Percentiles rank a stretch among this genome's conserved stretches.
Evolutionary conservation across 805 yeast genomes (phyloP).

Genomic region (Kluyveromyces aestuarii): DNA sequence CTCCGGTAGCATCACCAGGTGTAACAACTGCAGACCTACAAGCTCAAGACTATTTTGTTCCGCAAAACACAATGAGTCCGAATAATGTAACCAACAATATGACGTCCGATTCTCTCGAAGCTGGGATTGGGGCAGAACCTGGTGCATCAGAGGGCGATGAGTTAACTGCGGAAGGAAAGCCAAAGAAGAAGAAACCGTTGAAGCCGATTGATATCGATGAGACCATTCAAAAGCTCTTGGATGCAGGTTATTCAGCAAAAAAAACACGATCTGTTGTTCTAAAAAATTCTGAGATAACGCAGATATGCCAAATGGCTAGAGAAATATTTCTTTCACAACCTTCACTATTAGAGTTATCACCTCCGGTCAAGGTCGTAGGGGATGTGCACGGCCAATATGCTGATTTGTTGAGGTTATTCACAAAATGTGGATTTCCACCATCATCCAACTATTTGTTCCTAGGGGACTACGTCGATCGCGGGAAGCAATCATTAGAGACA

Average conservation of each 20-base stretch:
- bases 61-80: background rate
- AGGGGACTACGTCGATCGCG: slow-evolving; percentile 97
- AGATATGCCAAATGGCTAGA: slow-evolving; percentile 78
- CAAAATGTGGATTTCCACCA: slow-evolving; percentile 97
- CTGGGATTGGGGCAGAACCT: slow-evolving; percentile 5
- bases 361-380: slow-evolving; percentile 79
- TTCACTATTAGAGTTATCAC: slow-evolving; percentile 69
- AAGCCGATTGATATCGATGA: slow-evolving; percentile 63
- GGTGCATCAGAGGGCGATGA: slow-evolving; percentile 7
- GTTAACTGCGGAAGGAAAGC: slow-evolving; percentile 15
- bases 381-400: slow-evolving; percentile 97
- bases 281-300: slow-evolving; percentile 81
- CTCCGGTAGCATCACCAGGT: slow-evolving; percentile 28
- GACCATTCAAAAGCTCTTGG: slow-evolving; percentile 79
- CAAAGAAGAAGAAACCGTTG: slow-evolving; percentile 18
- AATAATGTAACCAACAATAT: slow-evolving; percentile 5
- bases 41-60: slow-evolving; percentile 15
- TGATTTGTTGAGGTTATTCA: slow-evolving; percentile 82
- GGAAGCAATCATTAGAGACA: slow-evolving; percentile 92
- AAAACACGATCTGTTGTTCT: slow-evolving; percentile 83
- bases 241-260: slow-evolving; percentile 94
- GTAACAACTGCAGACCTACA: slow-evolving; percentile 7
- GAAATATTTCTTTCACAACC: slow-evolving; percentile 90
- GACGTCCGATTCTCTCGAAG: background rate
- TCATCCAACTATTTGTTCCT: slow-evolving; percentile 82